Evolutionary conservation across 306 rosid species (phyloP).

Genomic region (barrel medic (Medicago truncatula)): MtrunA17r5.0-ANR NC_053046.1:6584001-6584500

Average conservation of each 20-base stretch:
- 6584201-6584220: not conserved
- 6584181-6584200: not conserved
- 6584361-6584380: not conserved
- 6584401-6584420: not conserved
- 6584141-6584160: not conserved
- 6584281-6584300: not conserved
- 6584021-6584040: not conserved
- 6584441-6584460: not conserved
- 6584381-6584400: not conserved
- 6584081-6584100: no score
- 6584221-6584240: not conserved
- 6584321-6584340: not conserved
- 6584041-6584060: not conserved
- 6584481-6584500: not conserved
- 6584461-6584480: not conserved
- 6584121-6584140: no score
- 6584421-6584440: not conserved
- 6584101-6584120: no score
- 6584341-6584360: not conserved
- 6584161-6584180: not conserved
- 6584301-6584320: not conserved
- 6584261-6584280: not conserved
- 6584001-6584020: not conserved
- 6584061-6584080: not conserved
- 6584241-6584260: no score